Evolutionary conservation across 2,329 filamentous ascomycete genomes (phyloP).

Genomic region (Botrytis medusae): DNA sequence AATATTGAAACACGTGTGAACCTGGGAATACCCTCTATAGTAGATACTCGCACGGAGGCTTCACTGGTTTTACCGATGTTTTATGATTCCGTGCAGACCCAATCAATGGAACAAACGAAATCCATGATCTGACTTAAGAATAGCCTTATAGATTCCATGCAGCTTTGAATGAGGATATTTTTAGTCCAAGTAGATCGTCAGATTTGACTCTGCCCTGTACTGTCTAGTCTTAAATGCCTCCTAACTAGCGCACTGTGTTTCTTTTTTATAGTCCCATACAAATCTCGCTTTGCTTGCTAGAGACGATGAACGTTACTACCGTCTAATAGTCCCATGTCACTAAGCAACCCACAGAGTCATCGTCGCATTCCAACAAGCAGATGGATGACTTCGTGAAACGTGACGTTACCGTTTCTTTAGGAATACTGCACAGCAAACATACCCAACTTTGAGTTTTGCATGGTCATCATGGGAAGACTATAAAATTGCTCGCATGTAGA

Average conservation of each 20-base stretch:
- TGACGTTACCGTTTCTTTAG: not conserved
- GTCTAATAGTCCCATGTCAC: not conserved
- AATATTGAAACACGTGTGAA: not conserved
- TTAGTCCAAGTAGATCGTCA: not conserved
- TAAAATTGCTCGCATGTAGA: not conserved
- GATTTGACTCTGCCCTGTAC: not conserved
- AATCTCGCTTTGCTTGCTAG: not conserved
- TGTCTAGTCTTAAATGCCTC: not conserved
- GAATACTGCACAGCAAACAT: not conserved
- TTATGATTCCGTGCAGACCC: not conserved
- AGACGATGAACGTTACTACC: not conserved
- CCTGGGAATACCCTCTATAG: not conserved
- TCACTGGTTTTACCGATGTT: conserved; percentile 1
- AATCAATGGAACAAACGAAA: not conserved
- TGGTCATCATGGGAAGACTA: not conserved
- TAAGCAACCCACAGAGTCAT: not conserved
- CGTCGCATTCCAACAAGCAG: not conserved
- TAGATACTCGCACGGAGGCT: not conserved
- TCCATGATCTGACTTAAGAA: not conserved
- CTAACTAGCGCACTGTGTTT: not conserved
- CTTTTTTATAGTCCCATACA: not conserved
- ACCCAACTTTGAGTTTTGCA: conserved; percentile 2
- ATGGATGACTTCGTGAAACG: not conserved
- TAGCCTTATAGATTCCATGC: not conserved
- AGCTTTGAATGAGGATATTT: not conserved